Base-by-base conservation (phyloP, 2,329 filamentous ascomycete genomes). In the Aspergillus costaricaensis region DNA sequence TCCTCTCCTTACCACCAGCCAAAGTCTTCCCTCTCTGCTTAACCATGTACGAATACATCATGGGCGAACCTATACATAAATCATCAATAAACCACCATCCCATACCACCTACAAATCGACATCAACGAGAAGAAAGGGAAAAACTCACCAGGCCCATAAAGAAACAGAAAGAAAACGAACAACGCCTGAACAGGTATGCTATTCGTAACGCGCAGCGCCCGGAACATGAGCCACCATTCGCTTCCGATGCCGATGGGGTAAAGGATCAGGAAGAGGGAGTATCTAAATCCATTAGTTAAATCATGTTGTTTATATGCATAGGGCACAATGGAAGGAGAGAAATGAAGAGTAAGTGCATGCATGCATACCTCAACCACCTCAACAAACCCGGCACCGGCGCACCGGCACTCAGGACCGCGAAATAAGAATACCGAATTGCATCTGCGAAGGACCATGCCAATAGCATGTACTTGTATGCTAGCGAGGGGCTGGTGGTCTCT, bases 21-120 rank as follows among this genome's bases (percentile, higher is more conserved):
- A 70, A 57, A n/a, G 66, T 66, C 62, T 71, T 73, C 7, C 58
- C 58, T 36, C 71, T 62, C 55, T 73, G 70, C 55, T 67, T 72
- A 15, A 72, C 54, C 70, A 73, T 73, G 30, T 73, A 72, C 44
- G 62, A 65, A 47, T 71, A 73, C 71, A 73, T 73, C 68, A 71
- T 72, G 7, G 68, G 60, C n/a, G 69, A 66, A 1, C 70, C 70
- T 71, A 58, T 4, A 38, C 41, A 50, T 12, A 5, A 38, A 9
- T 21, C 12, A 23, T 36, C 47, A 39, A 19, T 10, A 21, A 12
- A 8, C 15, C 3, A 2, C 17, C 19, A 19, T 10, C 9, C 15
- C 1, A 21, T 32, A 7, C 21, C 3, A 14, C 6, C 21, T 5
- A 27, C 38, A 21, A 15, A 55, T 10, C 36, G 44, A 27, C 14